Evolutionary conservation across 495 filamentous ascomycete genomes (phyloP).

Genomic region (Hyphodiscus hymeniophilus): DNA sequence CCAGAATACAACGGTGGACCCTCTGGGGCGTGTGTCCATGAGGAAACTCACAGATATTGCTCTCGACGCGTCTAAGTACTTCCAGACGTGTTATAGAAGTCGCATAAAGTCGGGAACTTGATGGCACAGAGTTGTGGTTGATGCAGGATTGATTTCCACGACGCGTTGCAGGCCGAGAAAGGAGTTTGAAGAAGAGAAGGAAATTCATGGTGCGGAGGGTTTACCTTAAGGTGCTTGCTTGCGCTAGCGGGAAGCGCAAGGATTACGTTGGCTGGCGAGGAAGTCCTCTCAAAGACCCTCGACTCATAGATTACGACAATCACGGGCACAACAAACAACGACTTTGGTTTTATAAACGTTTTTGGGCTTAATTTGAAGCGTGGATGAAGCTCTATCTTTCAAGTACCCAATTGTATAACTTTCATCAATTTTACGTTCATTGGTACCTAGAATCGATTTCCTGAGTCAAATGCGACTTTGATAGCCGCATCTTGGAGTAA

Average conservation of each 20-base stretch:
- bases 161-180: constrained; percentile 19
- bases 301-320: constrained; percentile 1
- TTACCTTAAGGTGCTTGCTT: background rate
- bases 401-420: constrained; percentile 19
- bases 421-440: background rate
- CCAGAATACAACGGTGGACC: constrained; percentile 8
- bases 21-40: constrained; percentile 6
- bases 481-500: background rate
- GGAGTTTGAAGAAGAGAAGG: constrained; percentile 32
- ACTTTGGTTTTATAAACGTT: constrained; percentile 11
- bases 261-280: constrained; percentile 3
- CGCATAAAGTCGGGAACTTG: constrained; percentile 11
- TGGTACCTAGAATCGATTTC: background rate
- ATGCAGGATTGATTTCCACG: background rate
- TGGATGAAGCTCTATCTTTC: constrained; percentile 5
- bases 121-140: constrained; percentile 9
- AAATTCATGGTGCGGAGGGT: constrained; percentile 29
- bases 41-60: constrained; percentile 13
- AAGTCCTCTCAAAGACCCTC: constrained; percentile 6
- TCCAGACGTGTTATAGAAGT: constrained; percentile 3
- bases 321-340: background rate
- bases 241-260: background rate
- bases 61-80: constrained; percentile 21
- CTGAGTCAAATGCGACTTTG: background rate
- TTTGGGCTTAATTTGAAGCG: constrained; percentile 22